Conservation (phyloP, 306 rosid genomes). For the Cyclanthera cordifolia region DNA sequence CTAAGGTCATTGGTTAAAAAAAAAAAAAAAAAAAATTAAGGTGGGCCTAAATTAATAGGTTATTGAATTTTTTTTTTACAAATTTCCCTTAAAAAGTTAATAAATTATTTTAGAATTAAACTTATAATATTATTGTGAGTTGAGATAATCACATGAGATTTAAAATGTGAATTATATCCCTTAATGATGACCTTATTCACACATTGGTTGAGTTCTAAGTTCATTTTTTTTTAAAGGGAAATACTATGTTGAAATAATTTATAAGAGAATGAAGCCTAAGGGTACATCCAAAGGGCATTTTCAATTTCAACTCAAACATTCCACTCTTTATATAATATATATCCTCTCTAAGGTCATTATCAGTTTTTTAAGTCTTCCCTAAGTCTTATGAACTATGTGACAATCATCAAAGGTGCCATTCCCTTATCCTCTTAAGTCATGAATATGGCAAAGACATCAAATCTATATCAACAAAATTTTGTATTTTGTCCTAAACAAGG, state of each 20-base stretch:
- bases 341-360: neutral
- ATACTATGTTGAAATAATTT: neutral
- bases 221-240: too few relatives aligned
- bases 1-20: too few relatives aligned
- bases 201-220: neutral
- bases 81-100: neutral
- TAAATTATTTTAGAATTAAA: neutral
- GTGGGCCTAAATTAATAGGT: too few relatives aligned
- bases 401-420: neutral
- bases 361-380: constrained; percentile 7
- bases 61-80: too few relatives aligned
- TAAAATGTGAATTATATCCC: neutral
- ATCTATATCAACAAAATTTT: neutral
- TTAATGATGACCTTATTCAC: neutral
- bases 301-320: neutral
- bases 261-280: neutral
- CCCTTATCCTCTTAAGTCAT: neutral
- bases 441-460: neutral
- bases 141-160: neutral
- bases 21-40: too few relatives aligned
- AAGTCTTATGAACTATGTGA: constrained; percentile 14
- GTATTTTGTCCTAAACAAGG: too few relatives aligned
- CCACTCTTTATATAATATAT: neutral
- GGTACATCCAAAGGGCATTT: neutral
- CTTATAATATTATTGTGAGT: neutral